phyloP scores from a whole-genome alignment of 1,284 basidiomycete species.

The Fomes fomentarius region DNA sequence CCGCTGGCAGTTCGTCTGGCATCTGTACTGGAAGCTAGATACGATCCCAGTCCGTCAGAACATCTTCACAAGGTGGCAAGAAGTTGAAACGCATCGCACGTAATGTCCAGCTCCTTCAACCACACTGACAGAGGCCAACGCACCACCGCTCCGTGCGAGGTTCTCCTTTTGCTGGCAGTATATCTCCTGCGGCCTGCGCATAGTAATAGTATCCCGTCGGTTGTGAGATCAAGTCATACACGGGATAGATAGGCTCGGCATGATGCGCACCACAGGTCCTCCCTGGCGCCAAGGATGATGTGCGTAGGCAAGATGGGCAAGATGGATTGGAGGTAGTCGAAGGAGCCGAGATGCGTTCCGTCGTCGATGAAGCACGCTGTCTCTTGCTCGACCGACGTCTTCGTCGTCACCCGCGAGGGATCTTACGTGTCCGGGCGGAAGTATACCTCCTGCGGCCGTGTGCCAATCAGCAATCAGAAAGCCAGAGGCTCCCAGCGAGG shows the following conservation, averaged over 20 bases:
- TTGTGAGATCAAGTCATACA: not conserved
- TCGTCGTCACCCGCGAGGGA: not conserved
- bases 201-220: not conserved
- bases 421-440: not conserved
- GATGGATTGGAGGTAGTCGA: not conserved
- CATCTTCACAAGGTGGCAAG: not conserved
- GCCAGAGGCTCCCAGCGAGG: not conserved
- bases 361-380: slow-evolving; percentile 2
- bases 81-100: no score
- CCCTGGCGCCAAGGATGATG: not conserved
- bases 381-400: slow-evolving; percentile 5
- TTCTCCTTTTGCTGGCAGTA: not conserved
- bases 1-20: not conserved
- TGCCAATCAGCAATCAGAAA: not conserved
- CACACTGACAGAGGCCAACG: not conserved
- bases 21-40: slow-evolving; percentile 3
- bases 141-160: not conserved
- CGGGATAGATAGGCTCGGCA: not conserved
- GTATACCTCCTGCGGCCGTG: slow-evolving; percentile 3
- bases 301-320: not conserved
- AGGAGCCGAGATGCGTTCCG: not conserved
- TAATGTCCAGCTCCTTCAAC: slow-evolving; percentile 1
- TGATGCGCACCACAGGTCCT: not conserved
- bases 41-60: not conserved
- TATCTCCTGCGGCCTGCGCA: not conserved